A percentile compares a stretch with the other conserved stretches of the same genome.
These are phyloP conservation scores for Primulina eburnea DNA, from an alignment of 257 asterid genomes.

Conservation along the genomic window DNA sequence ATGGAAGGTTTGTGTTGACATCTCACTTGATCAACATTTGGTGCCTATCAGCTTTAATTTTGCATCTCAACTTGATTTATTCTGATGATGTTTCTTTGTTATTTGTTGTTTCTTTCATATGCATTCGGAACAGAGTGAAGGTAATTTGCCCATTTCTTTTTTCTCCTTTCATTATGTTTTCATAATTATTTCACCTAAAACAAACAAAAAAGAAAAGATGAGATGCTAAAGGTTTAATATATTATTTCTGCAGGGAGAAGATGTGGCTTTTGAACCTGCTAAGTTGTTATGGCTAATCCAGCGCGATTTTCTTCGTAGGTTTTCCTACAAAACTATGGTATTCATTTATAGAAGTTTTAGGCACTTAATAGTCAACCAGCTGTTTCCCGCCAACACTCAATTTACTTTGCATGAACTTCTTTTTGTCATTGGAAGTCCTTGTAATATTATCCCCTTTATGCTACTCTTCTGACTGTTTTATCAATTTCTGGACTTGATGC, in stretches of 20 bases:
- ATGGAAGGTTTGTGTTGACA: conserved; percentile 68
- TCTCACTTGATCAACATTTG: conserved; percentile 12
- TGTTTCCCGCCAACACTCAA: neutral
- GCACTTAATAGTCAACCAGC: neutral
- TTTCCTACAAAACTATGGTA: neutral
- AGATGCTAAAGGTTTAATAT: conserved; percentile 18
- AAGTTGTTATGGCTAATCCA: conserved; percentile 97
- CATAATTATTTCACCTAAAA: neutral
- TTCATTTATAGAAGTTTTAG: conserved; percentile 1
- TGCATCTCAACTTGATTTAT: conserved; percentile 19
- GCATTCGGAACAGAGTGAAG: conserved; percentile 71
- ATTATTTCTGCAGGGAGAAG: conserved; percentile 72
- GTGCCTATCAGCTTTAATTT: conserved; percentile 15
- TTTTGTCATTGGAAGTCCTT: conserved; percentile 8
- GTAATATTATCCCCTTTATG: neutral
- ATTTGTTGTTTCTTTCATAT: conserved; percentile 28
- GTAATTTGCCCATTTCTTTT: conserved; percentile 36
- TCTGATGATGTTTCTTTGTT: conserved; percentile 34
- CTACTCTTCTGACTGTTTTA: neutral
- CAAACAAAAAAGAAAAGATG: neutral
- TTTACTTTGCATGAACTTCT: neutral
- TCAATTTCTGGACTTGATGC: conserved; percentile 23
- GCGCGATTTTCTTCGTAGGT: conserved; percentile 96
- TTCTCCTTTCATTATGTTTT: conserved; percentile 4
- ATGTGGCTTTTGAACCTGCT: conserved; percentile 95